Conservation (phyloP, 2,329 filamentous ascomycete species). For the Emmonsia crescens region DNA sequence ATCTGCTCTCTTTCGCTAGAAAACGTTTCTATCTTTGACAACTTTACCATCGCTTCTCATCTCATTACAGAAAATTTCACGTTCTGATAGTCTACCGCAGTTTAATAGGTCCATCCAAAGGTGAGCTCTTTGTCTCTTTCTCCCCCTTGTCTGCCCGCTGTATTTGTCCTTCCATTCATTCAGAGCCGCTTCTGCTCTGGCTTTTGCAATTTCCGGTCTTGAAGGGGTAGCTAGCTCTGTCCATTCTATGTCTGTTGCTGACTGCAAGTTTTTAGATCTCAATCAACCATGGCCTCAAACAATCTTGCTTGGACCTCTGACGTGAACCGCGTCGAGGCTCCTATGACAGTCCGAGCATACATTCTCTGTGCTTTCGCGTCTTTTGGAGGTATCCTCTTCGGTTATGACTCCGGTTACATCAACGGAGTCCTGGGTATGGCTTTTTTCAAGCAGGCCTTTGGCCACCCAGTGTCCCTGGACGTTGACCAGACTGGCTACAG, state of each 20-base stretch:
- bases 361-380: slow-evolving; percentile 59
- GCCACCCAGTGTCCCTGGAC: slow-evolving; percentile 4
- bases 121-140: background rate
- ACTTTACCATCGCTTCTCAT: background rate
- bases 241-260: background rate
- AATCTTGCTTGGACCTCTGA: slow-evolving; percentile 31
- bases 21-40: background rate
- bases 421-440: slow-evolving; percentile 31
- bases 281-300: background rate
- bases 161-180: background rate
- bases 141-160: background rate
- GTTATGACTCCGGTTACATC: slow-evolving; percentile 33
- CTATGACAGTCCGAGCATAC: slow-evolving; percentile 59
- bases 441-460: slow-evolving; percentile 20
- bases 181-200: background rate
- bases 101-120: background rate
- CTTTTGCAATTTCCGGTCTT: background rate
- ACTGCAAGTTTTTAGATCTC: background rate
- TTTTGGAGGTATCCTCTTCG: slow-evolving; percentile 47
- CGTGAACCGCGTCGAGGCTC: slow-evolving; percentile 53
- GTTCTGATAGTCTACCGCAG: background rate
- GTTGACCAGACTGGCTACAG: slow-evolving; percentile 11
- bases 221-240: background rate
- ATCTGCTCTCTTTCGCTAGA: background rate
- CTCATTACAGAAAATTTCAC: background rate